A percentile compares a stretch with the other conserved stretches of the same genome.
phyloP scores from a whole-genome alignment of 176 grass and related monocot species.

The Triticum urartu region DNA sequence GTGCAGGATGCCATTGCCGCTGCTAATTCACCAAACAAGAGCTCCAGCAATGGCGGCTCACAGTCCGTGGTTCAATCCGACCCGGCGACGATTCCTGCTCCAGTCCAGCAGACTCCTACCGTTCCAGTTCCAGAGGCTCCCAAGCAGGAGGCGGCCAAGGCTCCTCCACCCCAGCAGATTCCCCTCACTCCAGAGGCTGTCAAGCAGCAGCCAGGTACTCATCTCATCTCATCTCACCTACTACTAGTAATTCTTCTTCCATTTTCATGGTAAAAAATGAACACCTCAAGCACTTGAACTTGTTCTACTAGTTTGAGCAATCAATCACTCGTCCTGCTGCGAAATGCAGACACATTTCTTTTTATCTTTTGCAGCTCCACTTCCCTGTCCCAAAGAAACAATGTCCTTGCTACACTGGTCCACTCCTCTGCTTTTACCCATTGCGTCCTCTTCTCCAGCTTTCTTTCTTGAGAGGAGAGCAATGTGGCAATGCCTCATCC shows the following conservation, averaged over 20 bases:
- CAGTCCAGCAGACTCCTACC: constrained; percentile 5
- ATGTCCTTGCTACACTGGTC: constrained; percentile 18
- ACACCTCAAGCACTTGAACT: neutral
- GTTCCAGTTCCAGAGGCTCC: neutral
- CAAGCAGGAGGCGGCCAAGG: neutral
- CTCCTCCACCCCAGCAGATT: constrained; percentile 7
- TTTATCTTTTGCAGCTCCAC: neutral
- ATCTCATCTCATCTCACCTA: neutral
- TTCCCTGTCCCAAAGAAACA: constrained; percentile 12
- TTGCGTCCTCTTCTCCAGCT: neutral
- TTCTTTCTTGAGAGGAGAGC: constrained; percentile 50
- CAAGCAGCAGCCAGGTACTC: constrained; percentile 41
- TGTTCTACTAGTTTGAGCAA: neutral
- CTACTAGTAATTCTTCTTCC: neutral
- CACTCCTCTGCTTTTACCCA: constrained; percentile 15
- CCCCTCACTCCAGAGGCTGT: neutral
- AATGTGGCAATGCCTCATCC: neutral
- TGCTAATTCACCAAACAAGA: neutral
- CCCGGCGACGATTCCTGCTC: constrained; percentile 4
- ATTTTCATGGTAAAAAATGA: neutral
- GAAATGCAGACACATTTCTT: neutral
- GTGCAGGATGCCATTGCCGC: constrained; percentile 5
- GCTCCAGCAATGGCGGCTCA: neutral
- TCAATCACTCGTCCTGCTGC: neutral
- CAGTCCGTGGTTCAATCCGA: constrained; percentile 26